phyloP scores from a whole-genome alignment of 139 green algal genomes.

The Chlorella sp. region DNA sequence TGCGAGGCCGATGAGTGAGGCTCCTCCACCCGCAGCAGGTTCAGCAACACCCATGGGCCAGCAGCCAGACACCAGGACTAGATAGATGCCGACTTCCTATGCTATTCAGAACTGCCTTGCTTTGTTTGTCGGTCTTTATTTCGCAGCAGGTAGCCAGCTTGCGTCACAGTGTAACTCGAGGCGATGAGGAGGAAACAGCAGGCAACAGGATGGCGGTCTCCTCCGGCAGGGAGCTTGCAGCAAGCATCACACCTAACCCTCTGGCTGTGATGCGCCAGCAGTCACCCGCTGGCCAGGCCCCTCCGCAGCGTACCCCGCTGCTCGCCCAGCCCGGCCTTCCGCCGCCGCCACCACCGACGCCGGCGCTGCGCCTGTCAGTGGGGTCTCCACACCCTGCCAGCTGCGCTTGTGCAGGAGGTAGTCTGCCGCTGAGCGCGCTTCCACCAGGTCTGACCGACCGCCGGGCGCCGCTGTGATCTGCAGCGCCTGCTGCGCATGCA shows the following conservation, averaged over 20 bases:
- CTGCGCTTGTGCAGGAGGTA: constrained; percentile 70
- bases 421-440: constrained; percentile 63
- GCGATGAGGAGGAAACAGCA: neutral
- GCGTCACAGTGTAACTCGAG: too few relatives aligned
- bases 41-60: neutral
- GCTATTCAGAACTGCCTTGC: too few relatives aligned
- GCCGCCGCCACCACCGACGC: constrained; percentile 34
- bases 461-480: constrained; percentile 31
- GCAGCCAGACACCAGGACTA: too few relatives aligned
- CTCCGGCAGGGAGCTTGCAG: neutral
- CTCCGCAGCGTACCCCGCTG: constrained; percentile 62
- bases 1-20: neutral
- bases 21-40: neutral
- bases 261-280: neutral
- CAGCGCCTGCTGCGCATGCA: constrained; percentile 33
- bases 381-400: constrained; percentile 80
- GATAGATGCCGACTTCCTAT: neutral
- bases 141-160: too few relatives aligned
- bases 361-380: constrained; percentile 50
- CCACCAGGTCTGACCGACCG: constrained; percentile 35
- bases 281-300: neutral
- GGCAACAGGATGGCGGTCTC: neutral
- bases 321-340: constrained; percentile 52
- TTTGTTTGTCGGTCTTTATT: too few relatives aligned
- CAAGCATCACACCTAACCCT: too few relatives aligned